Base-by-base conservation (phyloP, 108 stramenopile genomes). In the Skeletonema costatum region DNA sequence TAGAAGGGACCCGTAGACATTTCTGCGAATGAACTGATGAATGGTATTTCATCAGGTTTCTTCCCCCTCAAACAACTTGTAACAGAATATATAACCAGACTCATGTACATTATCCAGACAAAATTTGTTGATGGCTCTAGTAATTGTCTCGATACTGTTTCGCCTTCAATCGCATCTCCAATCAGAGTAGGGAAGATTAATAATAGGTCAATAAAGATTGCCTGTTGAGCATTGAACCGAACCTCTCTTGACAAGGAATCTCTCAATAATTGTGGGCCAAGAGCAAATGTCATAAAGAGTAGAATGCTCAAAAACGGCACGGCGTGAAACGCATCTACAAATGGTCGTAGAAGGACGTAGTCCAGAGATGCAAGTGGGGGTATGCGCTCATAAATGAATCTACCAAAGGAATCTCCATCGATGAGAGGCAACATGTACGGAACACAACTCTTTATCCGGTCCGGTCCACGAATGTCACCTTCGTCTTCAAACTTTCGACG, bases 201-300 rank as follows among this genome's bases (percentile, higher is more conserved):
- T 11, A 82, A 73, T 10, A 93, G 69, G 70, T 96, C 92, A 33
- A 96, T 75, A 30, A 93, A 67, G 1, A 92, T 86, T 5, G 95
- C 95, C 74, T 93, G 95, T 63, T 93, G 92, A 3, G 92, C 88
- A 83, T 83, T 89, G 80, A 93, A 96, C 38, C 95, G 71, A 12
- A 93, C 83, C 16, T 75, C 75, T 2, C 92, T 86, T 68, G 93
- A 86, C 25, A 56, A 29, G 21, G 53, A 56, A 56, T 87, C 78
- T 17, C 71, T 78, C 33, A 81, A 85, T 0, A 80, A 77, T 21
- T 91, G 82, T 1, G 91, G 86, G 35, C 84, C 89, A 32, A 93
- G 65, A 10, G 88, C 88, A 39, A 96, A 75, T 10, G 67, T 76
- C 21, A 86, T 38, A 66, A 96, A 96, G n/a, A 96, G 66, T 30